Conservation (phyloP, 306 rosid species). For the Cicer arietinum region DNA sequence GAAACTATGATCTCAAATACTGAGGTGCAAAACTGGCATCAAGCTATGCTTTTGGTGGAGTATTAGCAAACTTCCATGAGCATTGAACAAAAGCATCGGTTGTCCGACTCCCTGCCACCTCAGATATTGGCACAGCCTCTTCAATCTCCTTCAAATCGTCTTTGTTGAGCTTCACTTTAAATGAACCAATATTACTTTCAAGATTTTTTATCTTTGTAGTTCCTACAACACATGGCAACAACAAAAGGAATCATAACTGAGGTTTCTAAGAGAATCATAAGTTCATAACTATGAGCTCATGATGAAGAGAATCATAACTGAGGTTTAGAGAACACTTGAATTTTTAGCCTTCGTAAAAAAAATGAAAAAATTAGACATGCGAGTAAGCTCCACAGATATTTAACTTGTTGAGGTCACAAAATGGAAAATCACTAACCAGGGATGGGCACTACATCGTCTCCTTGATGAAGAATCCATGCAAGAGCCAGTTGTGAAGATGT, state of each 20-base stretch:
- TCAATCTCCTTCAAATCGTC: slow-evolving; percentile 62
- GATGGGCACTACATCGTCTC: slow-evolving; percentile 69
- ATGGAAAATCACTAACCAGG: slow-evolving; percentile 59
- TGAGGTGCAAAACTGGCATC: slow-evolving; percentile 9
- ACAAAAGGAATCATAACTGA: not conserved
- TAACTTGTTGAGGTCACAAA: not conserved
- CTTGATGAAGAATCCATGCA: slow-evolving; percentile 72
- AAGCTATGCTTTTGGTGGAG: slow-evolving; percentile 45
- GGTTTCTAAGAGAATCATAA: not conserved
- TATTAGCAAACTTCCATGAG: slow-evolving; percentile 72
- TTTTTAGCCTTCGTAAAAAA: not conserved
- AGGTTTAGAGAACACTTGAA: not conserved
- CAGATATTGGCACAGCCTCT: slow-evolving; percentile 49
- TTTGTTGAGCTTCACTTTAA: slow-evolving; percentile 54
- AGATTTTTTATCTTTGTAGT: slow-evolving; percentile 72
- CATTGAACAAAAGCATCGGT: slow-evolving; percentile 43
- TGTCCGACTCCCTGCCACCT: slow-evolving; percentile 55
- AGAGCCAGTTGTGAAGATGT: slow-evolving; percentile 69
- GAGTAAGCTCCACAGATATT: not conserved
- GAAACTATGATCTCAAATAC: slow-evolving; percentile 9
- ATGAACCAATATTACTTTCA: slow-evolving; percentile 54
- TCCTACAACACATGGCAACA: slow-evolving; percentile 49
- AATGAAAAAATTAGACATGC: not conserved
- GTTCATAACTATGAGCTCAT: not conserved
- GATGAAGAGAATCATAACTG: too few relatives aligned